Evolutionary conservation across 495 filamentous ascomycete genomes (phyloP).

Genomic region (Xylaria grammica): DNA sequence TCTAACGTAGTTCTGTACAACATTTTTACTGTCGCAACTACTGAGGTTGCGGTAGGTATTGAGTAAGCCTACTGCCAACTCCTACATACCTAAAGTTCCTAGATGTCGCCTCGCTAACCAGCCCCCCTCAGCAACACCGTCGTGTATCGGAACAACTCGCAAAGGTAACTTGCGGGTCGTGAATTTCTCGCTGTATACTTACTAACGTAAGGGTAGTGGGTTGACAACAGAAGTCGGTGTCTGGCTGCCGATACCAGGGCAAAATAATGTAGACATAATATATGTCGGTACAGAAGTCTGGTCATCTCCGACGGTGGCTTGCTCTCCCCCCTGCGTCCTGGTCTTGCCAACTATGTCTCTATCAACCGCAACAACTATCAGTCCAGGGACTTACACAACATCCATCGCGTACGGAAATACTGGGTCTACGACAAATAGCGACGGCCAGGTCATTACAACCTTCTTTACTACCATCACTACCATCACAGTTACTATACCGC

Average conservation of each 20-base stretch:
- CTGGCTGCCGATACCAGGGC: neutral
- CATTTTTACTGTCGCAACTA: neutral
- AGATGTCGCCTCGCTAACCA: too few relatives aligned
- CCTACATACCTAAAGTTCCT: too few relatives aligned
- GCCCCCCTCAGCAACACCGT: too few relatives aligned
- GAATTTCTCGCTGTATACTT: too few relatives aligned
- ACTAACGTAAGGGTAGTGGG: too few relatives aligned
- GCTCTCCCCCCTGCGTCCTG: neutral
- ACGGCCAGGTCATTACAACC: neutral
- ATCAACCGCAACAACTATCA: neutral
- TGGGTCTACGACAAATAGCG: neutral
- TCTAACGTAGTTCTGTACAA: neutral
- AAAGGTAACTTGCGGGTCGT: too few relatives aligned
- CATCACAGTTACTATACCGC: neutral
- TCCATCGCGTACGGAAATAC: neutral
- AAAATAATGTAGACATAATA: neutral
- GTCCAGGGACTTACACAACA: neutral
- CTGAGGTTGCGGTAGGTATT: neutral
- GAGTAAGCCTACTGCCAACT: too few relatives aligned
- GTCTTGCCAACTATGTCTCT: neutral
- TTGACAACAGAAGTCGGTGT: neutral
- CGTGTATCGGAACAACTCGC: neutral
- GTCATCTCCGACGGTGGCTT: neutral
- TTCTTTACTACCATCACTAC: neutral
- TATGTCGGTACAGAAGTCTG: neutral